Conservation (phyloP, 2,329 filamentous ascomycete species). For the Cordyceps tenuipes region DNA sequence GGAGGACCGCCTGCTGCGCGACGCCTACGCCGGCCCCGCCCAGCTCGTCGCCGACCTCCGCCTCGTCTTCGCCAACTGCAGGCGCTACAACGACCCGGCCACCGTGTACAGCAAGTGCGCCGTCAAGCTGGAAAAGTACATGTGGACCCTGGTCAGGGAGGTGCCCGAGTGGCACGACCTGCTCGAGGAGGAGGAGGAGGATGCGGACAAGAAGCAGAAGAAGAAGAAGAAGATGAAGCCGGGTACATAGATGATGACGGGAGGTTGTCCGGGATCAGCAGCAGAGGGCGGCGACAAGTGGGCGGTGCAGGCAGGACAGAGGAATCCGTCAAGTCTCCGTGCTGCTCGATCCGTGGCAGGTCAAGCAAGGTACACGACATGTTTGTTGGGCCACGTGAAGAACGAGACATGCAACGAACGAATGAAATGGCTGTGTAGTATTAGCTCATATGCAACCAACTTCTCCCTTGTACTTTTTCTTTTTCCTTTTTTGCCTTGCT, state of each 20-base stretch:
- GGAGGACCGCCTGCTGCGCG: slow-evolving; percentile 89
- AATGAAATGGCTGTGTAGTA: not conserved
- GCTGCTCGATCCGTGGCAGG: too few species aligned
- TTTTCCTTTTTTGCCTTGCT: not conserved
- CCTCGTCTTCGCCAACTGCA: slow-evolving; percentile 89
- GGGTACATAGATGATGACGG: too few species aligned
- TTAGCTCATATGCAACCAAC: not conserved
- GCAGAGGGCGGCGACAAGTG: too few species aligned
- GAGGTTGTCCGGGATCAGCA: too few species aligned
- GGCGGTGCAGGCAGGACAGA: too few species aligned
- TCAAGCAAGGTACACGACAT: too few species aligned
- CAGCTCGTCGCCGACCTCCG: slow-evolving; percentile 85
- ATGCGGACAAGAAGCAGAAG: not conserved
- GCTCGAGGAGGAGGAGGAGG: slow-evolving; percentile 10
- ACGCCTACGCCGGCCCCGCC: slow-evolving; percentile 82
- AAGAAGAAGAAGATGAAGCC: not conserved
- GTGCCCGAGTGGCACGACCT: slow-evolving; percentile 72
- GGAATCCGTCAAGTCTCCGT: too few species aligned
- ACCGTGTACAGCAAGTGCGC: slow-evolving; percentile 89
- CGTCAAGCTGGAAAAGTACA: slow-evolving; percentile 85
- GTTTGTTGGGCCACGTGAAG: too few species aligned
- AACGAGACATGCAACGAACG: too few species aligned
- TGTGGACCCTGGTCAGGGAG: slow-evolving; percentile 87
- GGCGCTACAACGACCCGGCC: slow-evolving; percentile 90
- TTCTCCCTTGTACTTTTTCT: not conserved